Conservation (phyloP, 1,284 basidiomycete genomes). For the Marasmius tenuissimus region DNA sequence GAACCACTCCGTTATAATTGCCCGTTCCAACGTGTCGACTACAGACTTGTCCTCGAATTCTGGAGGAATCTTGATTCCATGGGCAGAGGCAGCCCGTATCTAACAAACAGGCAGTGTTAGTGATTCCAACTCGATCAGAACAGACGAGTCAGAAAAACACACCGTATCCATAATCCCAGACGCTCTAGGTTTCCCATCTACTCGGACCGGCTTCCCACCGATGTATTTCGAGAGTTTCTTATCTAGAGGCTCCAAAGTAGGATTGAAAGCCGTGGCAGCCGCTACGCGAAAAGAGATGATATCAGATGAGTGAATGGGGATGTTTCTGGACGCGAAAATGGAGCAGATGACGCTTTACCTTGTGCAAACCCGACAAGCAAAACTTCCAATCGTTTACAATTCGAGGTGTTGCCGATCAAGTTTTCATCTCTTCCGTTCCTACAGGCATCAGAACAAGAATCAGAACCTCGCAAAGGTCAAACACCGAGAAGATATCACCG, state of each 20-base stretch:
- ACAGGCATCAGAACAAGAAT: neutral
- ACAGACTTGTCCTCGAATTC: constrained; percentile 67
- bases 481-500: constrained; percentile 43
- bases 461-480: neutral
- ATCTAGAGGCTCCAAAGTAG: constrained; percentile 64
- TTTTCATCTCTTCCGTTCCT: constrained; percentile 77
- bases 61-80: constrained; percentile 67
- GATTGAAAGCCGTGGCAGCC: constrained; percentile 67
- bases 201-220: constrained; percentile 65
- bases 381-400: constrained; percentile 67
- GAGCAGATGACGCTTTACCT: constrained; percentile 34
- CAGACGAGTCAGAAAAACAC: constrained; percentile 18
- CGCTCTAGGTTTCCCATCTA: constrained; percentile 77
- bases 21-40: constrained; percentile 62
- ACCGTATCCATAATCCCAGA: constrained; percentile 83
- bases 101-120: constrained; percentile 22
- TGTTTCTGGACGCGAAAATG: neutral
- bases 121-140: neutral
- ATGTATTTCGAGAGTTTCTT: constrained; percentile 67
- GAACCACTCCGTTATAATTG: constrained; percentile 81
- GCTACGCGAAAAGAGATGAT: constrained; percentile 36
- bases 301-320: constrained; percentile 4
- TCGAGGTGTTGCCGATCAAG: constrained; percentile 65
- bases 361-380: constrained; percentile 63
- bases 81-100: constrained; percentile 68